Evolutionary conservation across 768 basidiomycete species (phyloP).

Genomic region (Hirschioporus abietinus): DNA sequence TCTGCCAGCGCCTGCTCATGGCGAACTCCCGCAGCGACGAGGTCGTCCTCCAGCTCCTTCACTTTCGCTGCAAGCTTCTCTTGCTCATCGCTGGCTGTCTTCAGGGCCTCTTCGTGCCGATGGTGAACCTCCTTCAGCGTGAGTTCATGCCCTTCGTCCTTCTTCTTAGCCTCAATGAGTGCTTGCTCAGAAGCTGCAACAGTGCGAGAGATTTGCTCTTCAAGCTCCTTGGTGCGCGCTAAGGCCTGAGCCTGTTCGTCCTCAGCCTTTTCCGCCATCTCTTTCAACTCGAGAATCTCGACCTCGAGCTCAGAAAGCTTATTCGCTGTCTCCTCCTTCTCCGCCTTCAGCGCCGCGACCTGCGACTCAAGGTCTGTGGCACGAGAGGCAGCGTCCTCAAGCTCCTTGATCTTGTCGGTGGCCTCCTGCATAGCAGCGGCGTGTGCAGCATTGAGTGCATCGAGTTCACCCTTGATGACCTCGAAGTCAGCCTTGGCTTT

Average conservation of each 20-base stretch:
- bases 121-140: slow-evolving; percentile 35
- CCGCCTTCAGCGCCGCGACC: slow-evolving; percentile 46
- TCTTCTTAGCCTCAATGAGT: slow-evolving; percentile 39
- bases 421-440: slow-evolving; percentile 42
- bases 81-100: slow-evolving; percentile 35
- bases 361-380: slow-evolving; percentile 42
- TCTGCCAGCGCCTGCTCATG: slow-evolving; percentile 46
- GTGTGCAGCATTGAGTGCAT: slow-evolving; percentile 46
- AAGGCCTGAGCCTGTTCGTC: slow-evolving; percentile 48
- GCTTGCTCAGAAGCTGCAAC: slow-evolving; percentile 43
- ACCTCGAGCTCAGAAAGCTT: slow-evolving; percentile 80
- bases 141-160: slow-evolving; percentile 39
- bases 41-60: slow-evolving; percentile 40
- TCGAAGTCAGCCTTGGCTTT: slow-evolving; percentile 61
- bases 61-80: slow-evolving; percentile 34
- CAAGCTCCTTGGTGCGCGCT: slow-evolving; percentile 42
- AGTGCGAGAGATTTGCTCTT: slow-evolving; percentile 49
- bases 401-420: slow-evolving; percentile 37
- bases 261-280: slow-evolving; percentile 58
- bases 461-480: slow-evolving; percentile 46
- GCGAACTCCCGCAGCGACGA: slow-evolving; percentile 37
- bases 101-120: slow-evolving; percentile 42
- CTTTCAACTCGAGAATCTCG: slow-evolving; percentile 72
- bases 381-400: slow-evolving; percentile 42
- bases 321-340: slow-evolving; percentile 64